phyloP scores from a whole-genome alignment of 306 rosid species.

The Prunus persica region Prunus_persica_NCBIv2 NC_034009.1:41001001-41001500 shows the following conservation, averaged over 20 bases:
- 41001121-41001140: neutral
- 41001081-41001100: neutral
- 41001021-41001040: too few relatives aligned
- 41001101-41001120: neutral
- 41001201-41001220: conserved; percentile 3
- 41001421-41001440: neutral
- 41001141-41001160: neutral
- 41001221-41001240: neutral
- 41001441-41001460: conserved; percentile 4
- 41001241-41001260: neutral
- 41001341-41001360: neutral
- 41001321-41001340: neutral
- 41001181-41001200: neutral
- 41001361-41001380: neutral
- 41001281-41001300: neutral
- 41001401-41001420: neutral
- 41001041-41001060: too few relatives aligned
- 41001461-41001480: conserved; percentile 40
- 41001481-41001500: conserved; percentile 28
- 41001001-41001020: too few relatives aligned
- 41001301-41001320: conserved; percentile 17
- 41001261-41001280: neutral
- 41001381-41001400: neutral
- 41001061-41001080: too few relatives aligned
- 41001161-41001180: neutral